phyloP scores from a whole-genome alignment of 2,329 filamentous ascomycete species.

The Aureobasidium mangrovei region DNA sequence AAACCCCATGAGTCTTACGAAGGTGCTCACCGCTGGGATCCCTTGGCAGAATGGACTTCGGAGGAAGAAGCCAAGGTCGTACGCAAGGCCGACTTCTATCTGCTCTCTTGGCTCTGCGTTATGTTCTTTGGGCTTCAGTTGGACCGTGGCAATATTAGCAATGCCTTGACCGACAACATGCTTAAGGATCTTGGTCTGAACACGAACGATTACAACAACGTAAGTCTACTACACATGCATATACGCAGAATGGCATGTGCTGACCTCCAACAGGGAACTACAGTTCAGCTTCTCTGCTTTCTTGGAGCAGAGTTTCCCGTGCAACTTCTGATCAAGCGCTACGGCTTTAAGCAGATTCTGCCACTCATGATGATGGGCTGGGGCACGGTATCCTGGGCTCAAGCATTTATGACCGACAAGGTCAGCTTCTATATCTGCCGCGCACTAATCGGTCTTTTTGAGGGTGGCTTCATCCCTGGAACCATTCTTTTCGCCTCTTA shows the following conservation, averaged over 20 bases:
- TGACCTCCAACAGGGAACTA: slow-evolving; percentile 17
- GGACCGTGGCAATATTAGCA: slow-evolving; percentile 16
- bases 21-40: slow-evolving; percentile 12
- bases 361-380: slow-evolving; percentile 16
- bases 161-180: slow-evolving; percentile 18
- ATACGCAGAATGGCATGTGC: slow-evolving; percentile 20
- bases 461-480: slow-evolving; percentile 17
- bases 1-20: slow-evolving; percentile 11
- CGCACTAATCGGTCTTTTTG: slow-evolving; percentile 15
- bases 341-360: slow-evolving; percentile 15
- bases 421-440: slow-evolving; percentile 14
- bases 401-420: slow-evolving; percentile 15
- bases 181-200: slow-evolving; percentile 14
- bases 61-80: slow-evolving; percentile 16
- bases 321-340: slow-evolving; percentile 16
- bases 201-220: slow-evolving; percentile 17
- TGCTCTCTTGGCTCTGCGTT: slow-evolving; percentile 15
- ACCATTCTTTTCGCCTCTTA: slow-evolving; percentile 17
- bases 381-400: slow-evolving; percentile 12
- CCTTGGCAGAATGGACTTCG: slow-evolving; percentile 13
- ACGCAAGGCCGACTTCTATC: slow-evolving; percentile 15
- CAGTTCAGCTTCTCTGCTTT: slow-evolving; percentile 13
- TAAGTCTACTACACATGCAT: neutral
- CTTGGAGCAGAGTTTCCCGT: slow-evolving; percentile 16
- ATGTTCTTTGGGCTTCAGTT: slow-evolving; percentile 16